Conservation (phyloP, 441 rosid genomes). For the Populus tomentosa region DNA sequence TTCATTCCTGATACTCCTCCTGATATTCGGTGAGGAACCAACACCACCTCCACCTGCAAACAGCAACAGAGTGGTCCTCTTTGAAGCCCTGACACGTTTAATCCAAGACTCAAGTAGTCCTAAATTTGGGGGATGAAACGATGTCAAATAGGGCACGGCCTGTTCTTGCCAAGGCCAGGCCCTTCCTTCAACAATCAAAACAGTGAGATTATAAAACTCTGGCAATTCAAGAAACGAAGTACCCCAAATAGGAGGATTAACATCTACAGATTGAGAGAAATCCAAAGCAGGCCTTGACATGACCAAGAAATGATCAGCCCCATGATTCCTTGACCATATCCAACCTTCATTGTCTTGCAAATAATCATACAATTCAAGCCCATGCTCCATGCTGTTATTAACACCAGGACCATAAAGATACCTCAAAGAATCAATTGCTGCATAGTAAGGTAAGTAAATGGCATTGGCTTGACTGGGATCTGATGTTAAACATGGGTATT, state of each 20-base stretch:
- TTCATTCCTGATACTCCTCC: slow-evolving; percentile 72
- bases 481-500: slow-evolving; percentile 72
- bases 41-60: slow-evolving; percentile 90
- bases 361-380: slow-evolving; percentile 53
- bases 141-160: slow-evolving; percentile 81
- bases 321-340: slow-evolving; percentile 51
- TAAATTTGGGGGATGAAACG: slow-evolving; percentile 74
- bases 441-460: slow-evolving; percentile 76
- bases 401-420: slow-evolving; percentile 71
- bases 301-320: slow-evolving; percentile 80
- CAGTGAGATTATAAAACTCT: slow-evolving; percentile 70
- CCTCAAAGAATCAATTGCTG: slow-evolving; percentile 65
- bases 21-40: slow-evolving; percentile 51
- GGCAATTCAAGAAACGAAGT: slow-evolving; percentile 77
- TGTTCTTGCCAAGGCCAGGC: slow-evolving; percentile 92
- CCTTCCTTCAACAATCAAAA: slow-evolving; percentile 61
- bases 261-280: slow-evolving; percentile 64
- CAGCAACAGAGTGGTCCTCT: slow-evolving; percentile 54
- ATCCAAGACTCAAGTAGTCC: slow-evolving; percentile 62
- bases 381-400: slow-evolving; percentile 66
- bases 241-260: slow-evolving; percentile 86
- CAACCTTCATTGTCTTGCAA: slow-evolving; percentile 34
- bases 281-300: slow-evolving; percentile 98
- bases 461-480: slow-evolving; percentile 69
- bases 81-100: slow-evolving; percentile 52